Percentiles rank a stretch among this genome's conserved stretches.
phyloP scores from a whole-genome alignment of 148 eudicot genomes.

The Rhododendron vialii region DNA sequence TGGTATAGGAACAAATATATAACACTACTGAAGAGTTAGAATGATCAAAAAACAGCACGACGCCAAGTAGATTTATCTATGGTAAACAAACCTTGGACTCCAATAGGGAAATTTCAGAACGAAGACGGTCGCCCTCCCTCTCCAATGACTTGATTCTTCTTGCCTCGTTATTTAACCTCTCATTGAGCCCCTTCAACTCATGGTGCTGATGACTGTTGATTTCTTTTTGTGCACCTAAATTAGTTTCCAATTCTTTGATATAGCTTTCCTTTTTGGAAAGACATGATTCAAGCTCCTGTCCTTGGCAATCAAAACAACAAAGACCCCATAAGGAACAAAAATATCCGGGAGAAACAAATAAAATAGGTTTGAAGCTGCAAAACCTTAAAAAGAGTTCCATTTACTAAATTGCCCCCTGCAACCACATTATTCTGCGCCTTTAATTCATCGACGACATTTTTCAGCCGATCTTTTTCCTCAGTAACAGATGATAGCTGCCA shows the following conservation, averaged over 20 bases:
- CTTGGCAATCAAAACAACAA: constrained; percentile 18
- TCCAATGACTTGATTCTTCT: constrained; percentile 78
- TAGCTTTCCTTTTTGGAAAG: constrained; percentile 56
- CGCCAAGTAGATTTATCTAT: not conserved
- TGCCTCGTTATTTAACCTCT: constrained; percentile 71
- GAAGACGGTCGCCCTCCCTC: constrained; percentile 84
- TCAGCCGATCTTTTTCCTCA: constrained; percentile 73
- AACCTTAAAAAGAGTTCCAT: constrained; percentile 61
- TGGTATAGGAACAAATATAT: not conserved
- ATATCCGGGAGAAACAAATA: not conserved
- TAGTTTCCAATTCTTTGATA: constrained; percentile 66
- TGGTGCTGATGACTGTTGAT: constrained; percentile 52
- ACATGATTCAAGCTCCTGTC: constrained; percentile 73
- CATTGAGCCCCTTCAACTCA: constrained; percentile 74
- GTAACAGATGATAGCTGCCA: constrained; percentile 63
- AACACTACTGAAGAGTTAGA: not conserved
- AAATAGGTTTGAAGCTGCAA: constrained; percentile 1
- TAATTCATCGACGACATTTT: constrained; percentile 37
- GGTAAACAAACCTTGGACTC: constrained; percentile 77
- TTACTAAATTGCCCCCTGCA: constrained; percentile 39
- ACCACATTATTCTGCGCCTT: constrained; percentile 44
- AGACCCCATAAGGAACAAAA: constrained; percentile 8
- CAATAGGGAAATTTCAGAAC: constrained; percentile 80
- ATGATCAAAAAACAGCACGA: not conserved
- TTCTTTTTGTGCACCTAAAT: constrained; percentile 53